Conservation (phyloP, 2,329 filamentous ascomycete species). For the Diplodia scrobiculata region DNA sequence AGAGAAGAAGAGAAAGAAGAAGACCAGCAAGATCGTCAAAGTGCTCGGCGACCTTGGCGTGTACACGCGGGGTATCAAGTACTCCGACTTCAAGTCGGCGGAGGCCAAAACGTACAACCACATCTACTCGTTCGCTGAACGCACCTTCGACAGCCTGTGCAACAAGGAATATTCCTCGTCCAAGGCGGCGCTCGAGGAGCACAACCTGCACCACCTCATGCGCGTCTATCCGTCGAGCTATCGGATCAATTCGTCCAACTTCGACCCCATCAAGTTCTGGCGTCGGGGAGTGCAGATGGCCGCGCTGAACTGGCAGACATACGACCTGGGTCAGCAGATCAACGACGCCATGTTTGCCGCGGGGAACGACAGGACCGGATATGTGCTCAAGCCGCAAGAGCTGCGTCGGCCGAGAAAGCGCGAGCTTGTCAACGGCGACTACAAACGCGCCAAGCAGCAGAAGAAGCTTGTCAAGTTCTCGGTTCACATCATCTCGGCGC, state of each 20-base stretch:
- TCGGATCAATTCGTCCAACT: slow-evolving; percentile 86
- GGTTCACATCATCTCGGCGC: slow-evolving; percentile 88
- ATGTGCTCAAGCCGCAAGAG: slow-evolving; percentile 88
- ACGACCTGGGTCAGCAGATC: slow-evolving; percentile 91
- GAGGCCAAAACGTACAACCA: slow-evolving; percentile 90
- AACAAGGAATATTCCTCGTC: slow-evolving; percentile 71
- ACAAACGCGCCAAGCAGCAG: slow-evolving; percentile 64
- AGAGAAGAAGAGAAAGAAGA: slow-evolving; percentile 60
- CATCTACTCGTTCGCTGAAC: slow-evolving; percentile 92
- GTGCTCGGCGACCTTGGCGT: slow-evolving; percentile 84
- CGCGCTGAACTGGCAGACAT: slow-evolving; percentile 97
- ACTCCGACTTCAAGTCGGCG: slow-evolving; percentile 72
- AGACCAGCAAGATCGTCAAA: slow-evolving; percentile 80
- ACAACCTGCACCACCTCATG: slow-evolving; percentile 91
- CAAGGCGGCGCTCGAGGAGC: slow-evolving; percentile 77
- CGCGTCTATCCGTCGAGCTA: slow-evolving; percentile 86
- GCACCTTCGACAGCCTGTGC: slow-evolving; percentile 79
- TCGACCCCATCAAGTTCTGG: slow-evolving; percentile 92
- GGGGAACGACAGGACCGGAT: slow-evolving; percentile 81
- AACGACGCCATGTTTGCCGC: slow-evolving; percentile 98
- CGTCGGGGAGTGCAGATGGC: slow-evolving; percentile 96
- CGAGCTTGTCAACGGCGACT: slow-evolving; percentile 51
- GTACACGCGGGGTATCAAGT: slow-evolving; percentile 76
- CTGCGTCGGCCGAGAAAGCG: slow-evolving; percentile 58
- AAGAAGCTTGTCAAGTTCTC: slow-evolving; percentile 82